Percentiles rank a stretch among this genome's conserved stretches.
Conservation (phyloP, 2,329 filamentous ascomycete species). For the Penicillium hordei region DNA sequence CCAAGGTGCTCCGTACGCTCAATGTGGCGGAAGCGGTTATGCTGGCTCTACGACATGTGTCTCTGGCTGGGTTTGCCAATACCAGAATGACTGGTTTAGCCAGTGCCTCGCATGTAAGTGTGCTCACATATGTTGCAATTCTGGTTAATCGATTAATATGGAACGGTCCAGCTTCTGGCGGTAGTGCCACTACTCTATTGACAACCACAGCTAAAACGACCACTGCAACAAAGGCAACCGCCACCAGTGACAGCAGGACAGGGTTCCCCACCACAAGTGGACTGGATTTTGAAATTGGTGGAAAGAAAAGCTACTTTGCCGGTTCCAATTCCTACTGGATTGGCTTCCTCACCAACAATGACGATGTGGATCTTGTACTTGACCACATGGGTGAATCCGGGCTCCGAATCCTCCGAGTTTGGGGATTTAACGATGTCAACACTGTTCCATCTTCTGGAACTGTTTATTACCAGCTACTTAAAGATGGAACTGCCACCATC, state of each 20-base stretch:
- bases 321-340: constrained; percentile 57
- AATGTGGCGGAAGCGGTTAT: constrained; percentile 21
- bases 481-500: constrained; percentile 50
- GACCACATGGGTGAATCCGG: constrained; percentile 37
- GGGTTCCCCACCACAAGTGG: constrained; percentile 27
- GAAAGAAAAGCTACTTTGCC: constrained; percentile 45
- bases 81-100: constrained; percentile 25
- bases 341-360: constrained; percentile 49
- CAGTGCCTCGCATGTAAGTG: constrained; percentile 21
- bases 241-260: neutral
- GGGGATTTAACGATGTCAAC: constrained; percentile 55
- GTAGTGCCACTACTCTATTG: neutral
- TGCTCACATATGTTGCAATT: neutral
- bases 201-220: constrained; percentile 4
- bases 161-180: neutral
- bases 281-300: constrained; percentile 42
- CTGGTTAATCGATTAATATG: neutral
- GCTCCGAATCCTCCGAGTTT: constrained; percentile 53
- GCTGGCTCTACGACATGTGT: constrained; percentile 16
- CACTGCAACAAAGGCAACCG: constrained; percentile 10
- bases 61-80: constrained; percentile 18
- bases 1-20: constrained; percentile 21
- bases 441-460: constrained; percentile 42
- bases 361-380: constrained; percentile 49
- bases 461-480: constrained; percentile 48